Conservation (phyloP, 495 filamentous ascomycete species). For the Tuber melanosporum region DNA sequence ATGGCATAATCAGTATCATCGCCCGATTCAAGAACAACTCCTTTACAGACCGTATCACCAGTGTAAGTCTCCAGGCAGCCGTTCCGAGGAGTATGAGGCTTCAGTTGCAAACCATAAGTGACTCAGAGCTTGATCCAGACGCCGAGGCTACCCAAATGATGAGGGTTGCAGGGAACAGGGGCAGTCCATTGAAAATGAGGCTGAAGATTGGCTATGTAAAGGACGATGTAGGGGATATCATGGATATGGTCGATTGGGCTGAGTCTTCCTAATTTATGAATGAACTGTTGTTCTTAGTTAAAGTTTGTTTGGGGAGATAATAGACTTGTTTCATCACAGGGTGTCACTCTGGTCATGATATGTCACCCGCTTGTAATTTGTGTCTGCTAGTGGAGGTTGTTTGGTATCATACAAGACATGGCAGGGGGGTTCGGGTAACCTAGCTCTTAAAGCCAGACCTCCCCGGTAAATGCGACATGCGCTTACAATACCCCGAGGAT, state of each 20-base stretch:
- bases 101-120: constrained; percentile 79
- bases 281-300: not conserved
- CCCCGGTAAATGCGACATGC: too few relatives aligned
- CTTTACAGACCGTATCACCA: constrained; percentile 56
- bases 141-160: constrained; percentile 82
- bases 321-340: constrained; percentile 1
- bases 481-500: too few relatives aligned
- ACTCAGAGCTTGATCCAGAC: constrained; percentile 64
- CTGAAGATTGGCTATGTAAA: constrained; percentile 75
- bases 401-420: too few relatives aligned
- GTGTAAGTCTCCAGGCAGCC: constrained; percentile 79
- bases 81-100: constrained; percentile 93
- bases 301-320: constrained; percentile 1
- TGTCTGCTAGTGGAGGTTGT: not conserved
- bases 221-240: constrained; percentile 60
- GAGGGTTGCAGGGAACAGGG: constrained; percentile 73
- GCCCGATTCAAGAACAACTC: constrained; percentile 76
- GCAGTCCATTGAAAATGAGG: constrained; percentile 73
- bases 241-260: constrained; percentile 93
- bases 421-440: too few relatives aligned
- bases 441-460: too few relatives aligned
- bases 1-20: constrained; percentile 64
- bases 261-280: constrained; percentile 51
- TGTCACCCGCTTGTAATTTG: not conserved
- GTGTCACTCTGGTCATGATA: not conserved